phyloP scores from a whole-genome alignment of 2,329 filamentous ascomycete genomes.

The Lasiodiplodia theobromae region DNA sequence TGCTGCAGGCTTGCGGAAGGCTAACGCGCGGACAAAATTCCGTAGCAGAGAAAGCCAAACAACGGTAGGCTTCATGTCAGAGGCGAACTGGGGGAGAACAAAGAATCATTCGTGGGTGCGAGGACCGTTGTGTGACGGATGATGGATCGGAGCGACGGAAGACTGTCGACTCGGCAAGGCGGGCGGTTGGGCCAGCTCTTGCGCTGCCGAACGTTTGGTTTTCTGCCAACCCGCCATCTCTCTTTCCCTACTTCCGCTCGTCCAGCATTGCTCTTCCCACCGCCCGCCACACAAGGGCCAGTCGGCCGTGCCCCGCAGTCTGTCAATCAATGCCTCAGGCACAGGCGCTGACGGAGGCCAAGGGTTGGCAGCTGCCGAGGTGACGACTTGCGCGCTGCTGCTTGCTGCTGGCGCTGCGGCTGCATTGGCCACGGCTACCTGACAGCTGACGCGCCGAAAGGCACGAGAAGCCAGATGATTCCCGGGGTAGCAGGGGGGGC shows the following conservation, averaged over 20 bases:
- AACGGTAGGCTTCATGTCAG: neutral
- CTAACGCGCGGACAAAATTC: neutral
- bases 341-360: conserved; percentile 3
- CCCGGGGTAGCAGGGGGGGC: neutral
- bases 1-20: neutral
- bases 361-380: neutral
- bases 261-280: conserved; percentile 14
- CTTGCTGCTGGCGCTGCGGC: neutral
- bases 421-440: neutral
- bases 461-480: neutral
- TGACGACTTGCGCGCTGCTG: neutral
- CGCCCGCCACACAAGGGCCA: neutral
- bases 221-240: neutral
- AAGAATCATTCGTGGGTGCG: neutral
- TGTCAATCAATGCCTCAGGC: conserved; percentile 20
- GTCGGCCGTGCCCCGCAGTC: conserved; percentile 2
- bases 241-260: conserved; percentile 18
- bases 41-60: neutral
- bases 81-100: neutral
- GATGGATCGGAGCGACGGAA: conserved; percentile 17
- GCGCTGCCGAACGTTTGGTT: conserved; percentile 7
- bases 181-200: neutral
- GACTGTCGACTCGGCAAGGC: conserved; percentile 17
- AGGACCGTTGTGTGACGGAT: neutral
- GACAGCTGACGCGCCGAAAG: neutral